Evolutionary conservation across 768 basidiomycete species (phyloP).

Genomic region (Lyophyllum atratum): DNA sequence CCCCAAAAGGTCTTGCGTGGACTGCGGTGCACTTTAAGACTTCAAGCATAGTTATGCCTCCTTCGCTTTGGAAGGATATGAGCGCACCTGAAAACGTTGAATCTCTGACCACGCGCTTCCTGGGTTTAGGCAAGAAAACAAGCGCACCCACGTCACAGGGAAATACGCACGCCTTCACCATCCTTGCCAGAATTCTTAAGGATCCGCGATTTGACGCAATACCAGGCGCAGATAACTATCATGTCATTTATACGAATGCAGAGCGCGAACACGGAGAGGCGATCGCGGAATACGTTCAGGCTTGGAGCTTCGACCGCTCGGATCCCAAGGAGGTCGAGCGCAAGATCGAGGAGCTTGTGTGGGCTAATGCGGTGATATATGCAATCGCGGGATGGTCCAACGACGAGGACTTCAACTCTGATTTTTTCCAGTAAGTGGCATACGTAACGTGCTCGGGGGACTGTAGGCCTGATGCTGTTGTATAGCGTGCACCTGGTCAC

Average conservation of each 20-base stretch:
- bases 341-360: conserved; percentile 66
- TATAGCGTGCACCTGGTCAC: conserved; percentile 67
- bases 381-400: conserved; percentile 53
- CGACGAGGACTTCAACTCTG: conserved; percentile 45
- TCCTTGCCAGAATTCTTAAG: conserved; percentile 55
- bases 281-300: conserved; percentile 40
- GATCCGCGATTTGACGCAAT: conserved; percentile 41
- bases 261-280: conserved; percentile 38
- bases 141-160: neutral
- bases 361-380: conserved; percentile 57
- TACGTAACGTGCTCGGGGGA: too few species aligned
- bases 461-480: neutral
- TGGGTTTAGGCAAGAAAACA: neutral
- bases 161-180: conserved; percentile 47
- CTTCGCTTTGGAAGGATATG: conserved; percentile 23
- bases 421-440: conserved; percentile 40
- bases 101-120: conserved; percentile 12
- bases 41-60: conserved; percentile 33
- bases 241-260: conserved; percentile 32
- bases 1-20: conserved; percentile 53
- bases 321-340: conserved; percentile 40
- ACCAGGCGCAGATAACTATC: conserved; percentile 12
- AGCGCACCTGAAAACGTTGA: neutral
- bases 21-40: conserved; percentile 47
- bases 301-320: conserved; percentile 44